Conservation (phyloP, 2,329 filamentous ascomycete species). For the Fusarium pseudograminearum region DNA sequence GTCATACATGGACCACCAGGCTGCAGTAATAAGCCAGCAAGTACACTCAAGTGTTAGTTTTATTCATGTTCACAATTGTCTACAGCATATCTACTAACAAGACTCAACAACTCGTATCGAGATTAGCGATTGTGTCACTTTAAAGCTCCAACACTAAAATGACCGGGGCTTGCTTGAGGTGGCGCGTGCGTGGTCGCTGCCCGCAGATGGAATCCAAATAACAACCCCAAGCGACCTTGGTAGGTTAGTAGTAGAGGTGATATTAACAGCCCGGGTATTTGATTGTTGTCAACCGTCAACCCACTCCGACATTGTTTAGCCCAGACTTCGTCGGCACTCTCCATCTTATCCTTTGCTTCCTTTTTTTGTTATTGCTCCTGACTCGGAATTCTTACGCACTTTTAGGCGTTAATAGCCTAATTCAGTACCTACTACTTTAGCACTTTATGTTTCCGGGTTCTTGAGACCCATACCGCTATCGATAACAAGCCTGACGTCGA, state of each 20-base stretch:
- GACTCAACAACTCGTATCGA: background rate
- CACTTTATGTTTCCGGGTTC: background rate
- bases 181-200: constrained; percentile 37
- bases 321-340: background rate
- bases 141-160: constrained; percentile 18
- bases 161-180: constrained; percentile 17
- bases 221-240: constrained; percentile 22
- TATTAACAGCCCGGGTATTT: constrained; percentile 1
- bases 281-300: constrained; percentile 14
- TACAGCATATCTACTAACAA: background rate
- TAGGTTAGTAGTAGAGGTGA: background rate
- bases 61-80: background rate
- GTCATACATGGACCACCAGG: background rate
- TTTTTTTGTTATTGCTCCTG: background rate
- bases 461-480: constrained; percentile 30
- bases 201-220: constrained; percentile 9
- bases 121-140: constrained; percentile 18
- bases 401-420: background rate
- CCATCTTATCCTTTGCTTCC: constrained; percentile 1
- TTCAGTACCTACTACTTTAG: background rate
- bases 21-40: background rate
- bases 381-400: background rate
- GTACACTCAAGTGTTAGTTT: background rate
- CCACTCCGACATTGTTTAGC: constrained; percentile 19
- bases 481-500: constrained; percentile 39